Conservation (phyloP, 768 basidiomycete species). For the Leccinellum rugosiceps region DNA sequence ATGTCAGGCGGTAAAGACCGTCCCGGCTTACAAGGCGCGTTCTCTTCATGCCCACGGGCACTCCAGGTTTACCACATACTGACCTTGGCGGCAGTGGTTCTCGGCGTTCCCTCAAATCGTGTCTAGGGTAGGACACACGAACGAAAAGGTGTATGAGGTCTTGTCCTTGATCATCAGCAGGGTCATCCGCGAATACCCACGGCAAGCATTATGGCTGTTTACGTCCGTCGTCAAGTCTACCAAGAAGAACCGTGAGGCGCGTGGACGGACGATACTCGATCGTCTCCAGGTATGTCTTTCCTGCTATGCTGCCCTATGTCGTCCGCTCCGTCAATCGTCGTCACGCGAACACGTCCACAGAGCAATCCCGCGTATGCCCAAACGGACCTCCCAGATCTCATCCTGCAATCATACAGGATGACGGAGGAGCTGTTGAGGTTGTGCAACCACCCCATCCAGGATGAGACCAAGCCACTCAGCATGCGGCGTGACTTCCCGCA, state of each 20-base stretch:
- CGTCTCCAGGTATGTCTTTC: constrained; percentile 48
- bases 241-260: constrained; percentile 51
- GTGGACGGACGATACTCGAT: constrained; percentile 59
- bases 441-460: constrained; percentile 52
- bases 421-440: constrained; percentile 66
- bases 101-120: constrained; percentile 97
- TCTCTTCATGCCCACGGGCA: not conserved
- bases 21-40: constrained; percentile 78
- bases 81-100: constrained; percentile 65
- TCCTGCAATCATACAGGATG: constrained; percentile 56
- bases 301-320: not conserved
- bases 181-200: constrained; percentile 82
- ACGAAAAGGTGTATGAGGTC: constrained; percentile 54
- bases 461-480: constrained; percentile 35
- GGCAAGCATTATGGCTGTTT: constrained; percentile 92
- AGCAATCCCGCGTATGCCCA: constrained; percentile 41
- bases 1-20: constrained; percentile 48
- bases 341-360: constrained; percentile 29
- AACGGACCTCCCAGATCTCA: constrained; percentile 45
- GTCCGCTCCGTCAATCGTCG: not conserved
- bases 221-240: constrained; percentile 85
- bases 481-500: constrained; percentile 53
- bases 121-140: constrained; percentile 81
- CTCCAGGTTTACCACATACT: not conserved
- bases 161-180: constrained; percentile 63